These are phyloP conservation scores for Aspergillus costaricaensis DNA, from an alignment of 2,329 filamentous ascomycete species.

Conservation along the genomic window DNA sequence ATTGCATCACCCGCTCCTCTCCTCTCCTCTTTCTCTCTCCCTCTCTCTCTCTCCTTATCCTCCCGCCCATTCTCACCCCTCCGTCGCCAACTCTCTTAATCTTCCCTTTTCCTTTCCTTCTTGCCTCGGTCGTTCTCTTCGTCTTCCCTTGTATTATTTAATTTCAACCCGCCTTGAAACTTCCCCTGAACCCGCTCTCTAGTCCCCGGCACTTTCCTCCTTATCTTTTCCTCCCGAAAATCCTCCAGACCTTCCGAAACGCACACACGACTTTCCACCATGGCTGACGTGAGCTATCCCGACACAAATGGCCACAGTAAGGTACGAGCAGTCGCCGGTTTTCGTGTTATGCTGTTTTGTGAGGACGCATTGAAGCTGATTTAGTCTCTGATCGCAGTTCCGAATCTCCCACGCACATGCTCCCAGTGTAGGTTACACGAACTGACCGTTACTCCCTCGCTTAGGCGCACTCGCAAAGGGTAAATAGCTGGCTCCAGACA, in stretches of 20 bases:
- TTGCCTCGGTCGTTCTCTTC: slow-evolving; percentile 5
- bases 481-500: background rate
- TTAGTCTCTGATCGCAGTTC: background rate
- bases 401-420: background rate
- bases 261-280: slow-evolving; percentile 21
- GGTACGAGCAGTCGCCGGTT: slow-evolving; percentile 28
- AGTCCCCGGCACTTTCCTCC: slow-evolving; percentile 11
- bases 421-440: background rate
- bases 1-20: slow-evolving; percentile 21
- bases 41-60: slow-evolving; percentile 5
- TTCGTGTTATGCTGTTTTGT: background rate
- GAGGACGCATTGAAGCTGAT: slow-evolving; percentile 11
- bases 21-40: background rate
- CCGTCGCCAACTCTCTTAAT: slow-evolving; percentile 9
- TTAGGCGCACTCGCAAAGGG: slow-evolving; percentile 5
- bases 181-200: slow-evolving; percentile 12
- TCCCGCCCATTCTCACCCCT: slow-evolving; percentile 14
- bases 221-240: slow-evolving; percentile 13
- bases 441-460: slow-evolving; percentile 1
- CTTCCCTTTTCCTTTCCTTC: slow-evolving; percentile 12
- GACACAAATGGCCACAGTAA: slow-evolving; percentile 42
- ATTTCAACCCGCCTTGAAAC: background rate
- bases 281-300: slow-evolving; percentile 43
- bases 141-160: slow-evolving; percentile 10
- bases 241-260: slow-evolving; percentile 19